Conservation (phyloP, 192 early-diverging fungal genomes). For the Allomyces arbusculus region DNA sequence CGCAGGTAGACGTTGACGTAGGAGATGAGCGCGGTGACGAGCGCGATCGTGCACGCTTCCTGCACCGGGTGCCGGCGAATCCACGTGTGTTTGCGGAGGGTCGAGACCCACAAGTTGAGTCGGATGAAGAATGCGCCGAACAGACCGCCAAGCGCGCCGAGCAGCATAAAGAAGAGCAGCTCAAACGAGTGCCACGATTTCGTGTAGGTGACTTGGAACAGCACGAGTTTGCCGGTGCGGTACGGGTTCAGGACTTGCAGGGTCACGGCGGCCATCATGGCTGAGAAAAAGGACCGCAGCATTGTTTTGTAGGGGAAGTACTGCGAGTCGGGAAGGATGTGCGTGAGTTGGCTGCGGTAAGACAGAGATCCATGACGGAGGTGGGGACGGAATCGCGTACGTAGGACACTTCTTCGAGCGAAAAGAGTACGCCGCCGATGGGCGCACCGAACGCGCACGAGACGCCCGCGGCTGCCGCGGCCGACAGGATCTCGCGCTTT, state of each 20-base stretch:
- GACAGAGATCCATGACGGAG: constrained; percentile 8
- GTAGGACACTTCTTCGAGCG: constrained; percentile 79
- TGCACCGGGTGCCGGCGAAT: constrained; percentile 43
- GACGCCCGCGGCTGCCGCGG: constrained; percentile 77
- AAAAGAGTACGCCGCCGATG: constrained; percentile 87
- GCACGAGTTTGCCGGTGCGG: constrained; percentile 60
- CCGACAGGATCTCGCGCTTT: constrained; percentile 80
- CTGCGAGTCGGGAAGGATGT: constrained; percentile 21
- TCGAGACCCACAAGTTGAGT: constrained; percentile 44
- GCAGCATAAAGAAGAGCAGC: constrained; percentile 58
- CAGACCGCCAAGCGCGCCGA: constrained; percentile 64
- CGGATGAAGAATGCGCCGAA: constrained; percentile 60
- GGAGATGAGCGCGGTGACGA: constrained; percentile 50
- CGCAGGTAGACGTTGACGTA: constrained; percentile 57
- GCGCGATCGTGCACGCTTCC: constrained; percentile 50
- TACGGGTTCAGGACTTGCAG: constrained; percentile 64
- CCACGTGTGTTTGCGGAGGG: constrained; percentile 51
- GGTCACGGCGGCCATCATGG: constrained; percentile 67
- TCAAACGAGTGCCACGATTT: constrained; percentile 85
- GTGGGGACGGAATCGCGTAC: constrained; percentile 28
- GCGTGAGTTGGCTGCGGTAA: not conserved
- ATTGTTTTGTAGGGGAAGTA: constrained; percentile 87
- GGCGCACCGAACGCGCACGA: constrained; percentile 92
- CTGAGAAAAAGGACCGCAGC: constrained; percentile 86
- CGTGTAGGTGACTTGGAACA: constrained; percentile 69